A percentile compares a stretch with the other conserved stretches of the same genome.
phyloP scores from a whole-genome alignment of 1,139 yeast species.

The Geotrichum fermentans region DNA sequence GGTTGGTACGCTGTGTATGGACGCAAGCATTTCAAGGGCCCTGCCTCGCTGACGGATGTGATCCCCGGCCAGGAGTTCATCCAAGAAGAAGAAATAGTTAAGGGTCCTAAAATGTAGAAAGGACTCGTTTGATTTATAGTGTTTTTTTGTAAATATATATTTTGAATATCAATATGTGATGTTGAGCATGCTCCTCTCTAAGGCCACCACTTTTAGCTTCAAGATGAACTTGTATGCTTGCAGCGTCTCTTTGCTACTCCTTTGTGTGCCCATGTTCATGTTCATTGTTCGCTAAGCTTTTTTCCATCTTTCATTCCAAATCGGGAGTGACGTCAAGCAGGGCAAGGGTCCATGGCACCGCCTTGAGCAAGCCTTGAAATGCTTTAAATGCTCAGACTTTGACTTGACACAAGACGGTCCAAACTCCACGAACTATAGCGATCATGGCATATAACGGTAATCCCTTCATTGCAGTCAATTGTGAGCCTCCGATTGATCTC shows the following conservation, averaged over 20 bases:
- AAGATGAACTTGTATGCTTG: neutral
- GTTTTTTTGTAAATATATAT: neutral
- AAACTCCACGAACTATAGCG: too few relatives aligned
- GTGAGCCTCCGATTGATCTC: constrained; percentile 46
- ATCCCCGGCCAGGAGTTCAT: constrained; percentile 4
- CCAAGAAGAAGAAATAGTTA: neutral
- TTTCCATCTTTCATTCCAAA: too few relatives aligned
- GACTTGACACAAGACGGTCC: too few relatives aligned
- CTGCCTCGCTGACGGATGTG: constrained; percentile 6
- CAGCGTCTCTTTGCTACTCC: constrained; percentile 43
- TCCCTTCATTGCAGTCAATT: constrained; percentile 35
- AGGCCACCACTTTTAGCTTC: too few relatives aligned
- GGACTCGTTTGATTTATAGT: neutral
- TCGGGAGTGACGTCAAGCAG: too few relatives aligned
- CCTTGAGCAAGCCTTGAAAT: too few relatives aligned
- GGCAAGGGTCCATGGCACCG: too few relatives aligned
- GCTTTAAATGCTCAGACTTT: too few relatives aligned
- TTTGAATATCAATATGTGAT: neutral
- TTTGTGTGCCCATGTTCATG: too few relatives aligned
- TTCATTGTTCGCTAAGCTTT: neutral
- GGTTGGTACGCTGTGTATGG: constrained; percentile 20
- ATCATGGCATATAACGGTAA: constrained; percentile 24
- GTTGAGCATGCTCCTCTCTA: neutral
- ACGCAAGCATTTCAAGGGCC: constrained; percentile 20
- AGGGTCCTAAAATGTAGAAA: constrained; percentile 2